Base-by-base conservation (phyloP, 352 stramenopile genomes). In the Phytophthora sp. region DNA sequence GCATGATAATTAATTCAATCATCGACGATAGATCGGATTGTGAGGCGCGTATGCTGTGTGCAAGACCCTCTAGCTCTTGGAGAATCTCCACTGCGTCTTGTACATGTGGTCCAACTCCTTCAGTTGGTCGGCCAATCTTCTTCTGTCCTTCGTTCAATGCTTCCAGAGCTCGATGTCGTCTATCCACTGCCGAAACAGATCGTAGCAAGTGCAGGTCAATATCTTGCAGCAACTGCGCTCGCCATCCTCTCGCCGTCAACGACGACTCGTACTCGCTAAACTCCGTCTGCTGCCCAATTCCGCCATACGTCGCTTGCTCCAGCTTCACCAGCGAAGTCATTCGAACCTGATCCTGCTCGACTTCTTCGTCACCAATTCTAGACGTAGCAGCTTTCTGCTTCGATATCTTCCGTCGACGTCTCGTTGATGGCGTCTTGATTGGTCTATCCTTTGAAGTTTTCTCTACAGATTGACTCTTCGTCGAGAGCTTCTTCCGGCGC, bases 401-500 rank as follows among this genome's bases (percentile, higher is more conserved):
- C 9, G 7, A 35, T 11, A 18, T 21, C 47, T 62, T 59, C 33
- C 16, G 30, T 45, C 18, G 51, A 35, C 46, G 44, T 45, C 63
- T 69, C 4, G 8, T 6, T 13, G 47, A 26, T 18, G 18, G 26
- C 16, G 27, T 60, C 30, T 56, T n/a, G n/a, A n/a, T n/a, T n/a
- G n/a, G n/a, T n/a, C n/a, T n/a, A n/a, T n/a, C n/a, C n/a, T n/a
- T n/a, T n/a, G n/a, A n/a, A n/a, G n/a, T n/a, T n/a, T n/a, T 66
- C 18, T 68, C 57, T 31, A 50, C 35, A 9, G 49, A 63, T 20
- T 60, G 57, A 7, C 42, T 68, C 26, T 49, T 66, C 1, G 69
- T 77, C 23, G 69, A 77, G 1, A 77, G 50, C 61, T 68, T 77
- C 44, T 77, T 77, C n/a, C 69, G 69, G 50, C 59, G 44, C 39